Percentiles rank a stretch among this genome's conserved stretches.
phyloP scores from a whole-genome alignment of 371 early-diverging fungal species.

The Dentiscutata heterogama region DNA sequence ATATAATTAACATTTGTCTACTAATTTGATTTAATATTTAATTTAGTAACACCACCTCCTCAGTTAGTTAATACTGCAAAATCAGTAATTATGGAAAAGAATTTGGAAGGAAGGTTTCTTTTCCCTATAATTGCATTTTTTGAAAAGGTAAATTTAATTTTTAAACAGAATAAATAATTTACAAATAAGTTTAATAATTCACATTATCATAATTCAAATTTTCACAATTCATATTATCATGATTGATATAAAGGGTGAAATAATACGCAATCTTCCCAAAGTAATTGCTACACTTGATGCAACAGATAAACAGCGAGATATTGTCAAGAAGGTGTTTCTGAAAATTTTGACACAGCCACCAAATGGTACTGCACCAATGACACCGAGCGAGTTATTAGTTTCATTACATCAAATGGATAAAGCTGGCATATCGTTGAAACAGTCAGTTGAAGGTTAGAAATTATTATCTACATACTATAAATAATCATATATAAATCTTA shows the following conservation, averaged over 20 bases:
- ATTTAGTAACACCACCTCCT: conserved; percentile 62
- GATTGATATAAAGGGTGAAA: conserved; percentile 57
- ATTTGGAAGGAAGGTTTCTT: conserved; percentile 75
- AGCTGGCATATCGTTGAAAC: conserved; percentile 54
- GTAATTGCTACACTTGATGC: conserved; percentile 74
- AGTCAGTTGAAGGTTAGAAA: conserved; percentile 61
- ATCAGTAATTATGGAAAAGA: conserved; percentile 60
- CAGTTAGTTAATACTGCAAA: conserved; percentile 74
- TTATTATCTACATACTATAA: background rate
- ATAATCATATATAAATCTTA: background rate
- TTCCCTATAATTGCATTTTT: conserved; percentile 74
- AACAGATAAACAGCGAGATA: conserved; percentile 64
- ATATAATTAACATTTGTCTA: background rate
- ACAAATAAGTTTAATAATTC: background rate
- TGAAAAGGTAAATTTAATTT: conserved; percentile 60
- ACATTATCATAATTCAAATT: background rate
- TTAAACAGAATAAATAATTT: background rate
- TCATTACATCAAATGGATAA: conserved; percentile 55
- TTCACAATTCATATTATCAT: background rate
- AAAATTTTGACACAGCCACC: conserved; percentile 58
- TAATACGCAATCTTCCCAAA: conserved; percentile 64
- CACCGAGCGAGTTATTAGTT: conserved; percentile 44
- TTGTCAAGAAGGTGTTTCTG: conserved; percentile 70
- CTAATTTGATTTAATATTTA: background rate
- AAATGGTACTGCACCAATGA: conserved; percentile 47